Base-by-base conservation (phyloP, 164 flowering plant species). In the Protea cynaroides region DNA sequence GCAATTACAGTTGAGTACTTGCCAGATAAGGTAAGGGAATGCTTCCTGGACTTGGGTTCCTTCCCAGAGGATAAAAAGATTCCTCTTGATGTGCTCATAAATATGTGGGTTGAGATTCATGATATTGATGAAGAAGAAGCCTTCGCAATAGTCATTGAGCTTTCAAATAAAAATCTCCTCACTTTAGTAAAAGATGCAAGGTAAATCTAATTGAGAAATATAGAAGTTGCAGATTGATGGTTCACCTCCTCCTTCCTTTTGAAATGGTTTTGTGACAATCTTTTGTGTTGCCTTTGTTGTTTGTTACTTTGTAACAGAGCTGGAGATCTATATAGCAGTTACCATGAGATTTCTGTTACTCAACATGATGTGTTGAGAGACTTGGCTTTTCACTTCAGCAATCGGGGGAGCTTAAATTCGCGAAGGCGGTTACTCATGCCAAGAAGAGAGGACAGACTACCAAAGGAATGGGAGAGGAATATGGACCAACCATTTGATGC, bases 341-440 rank as follows among this genome's bases (percentile, higher is more conserved):
- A 77, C 73, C 81, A 66, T 72, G 91, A 84, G 67, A 76, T 84
- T 22, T 83, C 67, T 50, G 86, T 85, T 19, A 78, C 82, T 25
- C 92, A 88, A 57, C 97, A 90, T 69, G 90, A 90, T 75, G 85
- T 87, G 19, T 60, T 90, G 68, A 74, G 96, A 64, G 93, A 90
- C 62, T 80, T 90, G 18, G 95, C 95, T 34, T 74, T 90, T 57
- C 82, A 85, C 70, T 51, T 82, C 34, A 79, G 81, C 73, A 79
- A 65, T 25, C 58, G 36, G 1, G 86, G 71, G 44, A 52, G 53
- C 7, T 25, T 81, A 59, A 82, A 79, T 68, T 71, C 74, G 40
- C 65, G 87, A 21, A 77, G 53, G 61, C 75, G 92, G 40, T 62
- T 90, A 65, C 62, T 90, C 38, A 88, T 90, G 97, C 78, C 90